Evolutionary conservation across 2,329 filamentous ascomycete genomes (phyloP).

Genomic region (Epichloe bromicola): DNA sequence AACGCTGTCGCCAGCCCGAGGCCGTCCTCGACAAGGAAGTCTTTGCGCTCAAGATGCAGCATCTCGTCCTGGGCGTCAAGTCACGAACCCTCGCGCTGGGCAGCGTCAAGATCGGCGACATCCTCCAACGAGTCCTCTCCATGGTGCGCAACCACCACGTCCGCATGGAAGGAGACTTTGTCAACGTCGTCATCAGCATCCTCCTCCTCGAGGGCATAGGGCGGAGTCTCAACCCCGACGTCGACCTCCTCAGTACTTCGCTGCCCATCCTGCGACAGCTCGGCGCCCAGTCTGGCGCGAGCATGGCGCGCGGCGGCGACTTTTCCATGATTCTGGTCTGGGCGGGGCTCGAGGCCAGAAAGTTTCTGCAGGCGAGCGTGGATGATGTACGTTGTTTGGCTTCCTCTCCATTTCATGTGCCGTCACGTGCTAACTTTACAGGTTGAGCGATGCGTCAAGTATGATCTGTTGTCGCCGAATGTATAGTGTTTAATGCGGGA

Average conservation of each 20-base stretch:
- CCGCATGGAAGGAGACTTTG: constrained; percentile 88
- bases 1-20: constrained; percentile 83
- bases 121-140: constrained; percentile 74
- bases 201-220: constrained; percentile 90
- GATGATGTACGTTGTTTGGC: constrained; percentile 54
- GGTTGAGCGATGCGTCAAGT: constrained; percentile 84
- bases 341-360: constrained; percentile 78
- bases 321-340: constrained; percentile 83
- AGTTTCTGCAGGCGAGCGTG: constrained; percentile 79
- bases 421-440: constrained; percentile 17
- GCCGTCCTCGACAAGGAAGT: constrained; percentile 80
- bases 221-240: constrained; percentile 67
- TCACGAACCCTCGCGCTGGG: constrained; percentile 80
- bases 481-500: constrained; percentile 35
- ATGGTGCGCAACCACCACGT: constrained; percentile 94
- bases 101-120: constrained; percentile 91
- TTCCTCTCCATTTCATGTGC: no score
- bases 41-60: constrained; percentile 93
- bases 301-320: constrained; percentile 59
- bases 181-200: constrained; percentile 95
- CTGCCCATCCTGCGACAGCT: constrained; percentile 83
- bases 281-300: constrained; percentile 60
- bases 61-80: constrained; percentile 85
- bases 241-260: constrained; percentile 77
- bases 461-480: constrained; percentile 78